Evolutionary conservation across 75 land plant species (phyloP).

Genomic region (Cunninghamia lanceolata): DNA sequence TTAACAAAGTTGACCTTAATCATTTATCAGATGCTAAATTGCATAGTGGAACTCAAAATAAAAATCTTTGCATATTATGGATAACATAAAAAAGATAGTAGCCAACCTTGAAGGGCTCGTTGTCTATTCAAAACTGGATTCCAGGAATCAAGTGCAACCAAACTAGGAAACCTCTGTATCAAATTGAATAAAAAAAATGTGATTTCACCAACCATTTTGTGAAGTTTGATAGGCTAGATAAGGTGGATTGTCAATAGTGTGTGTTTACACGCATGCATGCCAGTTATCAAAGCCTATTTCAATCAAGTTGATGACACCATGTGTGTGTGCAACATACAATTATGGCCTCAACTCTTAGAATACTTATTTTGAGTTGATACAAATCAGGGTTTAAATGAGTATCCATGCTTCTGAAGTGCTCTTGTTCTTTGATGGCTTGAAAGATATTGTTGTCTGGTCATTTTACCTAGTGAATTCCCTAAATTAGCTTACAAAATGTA

Average conservation of each 20-base stretch:
- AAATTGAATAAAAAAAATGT: conserved; percentile 1
- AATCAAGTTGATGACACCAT: background rate
- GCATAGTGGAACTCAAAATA: background rate
- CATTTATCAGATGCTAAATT: background rate
- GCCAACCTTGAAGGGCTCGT: conserved; percentile 68
- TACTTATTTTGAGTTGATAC: too few species aligned
- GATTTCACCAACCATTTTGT: background rate
- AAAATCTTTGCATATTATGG: background rate
- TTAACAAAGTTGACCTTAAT: background rate
- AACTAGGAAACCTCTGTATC: conserved; percentile 57
- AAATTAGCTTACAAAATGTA: background rate
- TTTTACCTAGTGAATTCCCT: background rate
- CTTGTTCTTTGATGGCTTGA: background rate
- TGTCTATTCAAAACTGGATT: conserved; percentile 64
- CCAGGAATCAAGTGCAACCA: conserved; percentile 74
- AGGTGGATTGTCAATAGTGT: background rate
- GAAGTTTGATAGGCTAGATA: background rate
- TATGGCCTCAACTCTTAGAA: too few species aligned
- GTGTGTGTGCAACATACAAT: background rate
- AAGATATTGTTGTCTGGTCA: background rate
- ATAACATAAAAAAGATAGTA: background rate
- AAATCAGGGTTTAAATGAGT: background rate
- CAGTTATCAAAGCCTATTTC: background rate
- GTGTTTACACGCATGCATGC: background rate
- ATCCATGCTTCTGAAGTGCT: background rate